Conservation (phyloP, 2,329 filamentous ascomycete species). For the Claviceps paspali region DNA sequence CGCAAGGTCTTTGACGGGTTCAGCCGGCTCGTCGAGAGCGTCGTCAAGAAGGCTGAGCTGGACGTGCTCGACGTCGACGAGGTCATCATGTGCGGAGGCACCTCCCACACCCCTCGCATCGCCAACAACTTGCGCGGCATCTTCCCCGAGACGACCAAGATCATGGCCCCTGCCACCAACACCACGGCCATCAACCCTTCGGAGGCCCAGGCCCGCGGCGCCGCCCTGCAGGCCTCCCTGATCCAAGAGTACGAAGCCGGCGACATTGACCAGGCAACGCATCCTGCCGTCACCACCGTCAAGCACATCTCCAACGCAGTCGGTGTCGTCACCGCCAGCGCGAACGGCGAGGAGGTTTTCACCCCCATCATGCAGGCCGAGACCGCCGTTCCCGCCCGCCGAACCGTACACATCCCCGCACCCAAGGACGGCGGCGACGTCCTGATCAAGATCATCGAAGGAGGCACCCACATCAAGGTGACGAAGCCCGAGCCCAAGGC, state of each 20-base stretch:
- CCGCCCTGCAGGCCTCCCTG: slow-evolving; percentile 86
- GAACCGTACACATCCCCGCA: slow-evolving; percentile 62
- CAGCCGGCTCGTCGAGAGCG: slow-evolving; percentile 69
- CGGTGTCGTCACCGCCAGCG: slow-evolving; percentile 57
- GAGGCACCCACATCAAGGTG: slow-evolving; percentile 79
- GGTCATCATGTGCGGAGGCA: slow-evolving; percentile 84
- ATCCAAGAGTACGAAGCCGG: slow-evolving; percentile 88
- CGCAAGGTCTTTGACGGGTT: slow-evolving; percentile 81
- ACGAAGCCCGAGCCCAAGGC: slow-evolving; percentile 71
- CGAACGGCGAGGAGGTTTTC: slow-evolving; percentile 53
- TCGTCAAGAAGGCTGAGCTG: slow-evolving; percentile 79
- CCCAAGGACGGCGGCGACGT: slow-evolving; percentile 77
- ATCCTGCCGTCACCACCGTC: slow-evolving; percentile 86
- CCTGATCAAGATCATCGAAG: slow-evolving; percentile 77
- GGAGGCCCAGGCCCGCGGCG: slow-evolving; percentile 75
- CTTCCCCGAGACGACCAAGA: slow-evolving; percentile 65
- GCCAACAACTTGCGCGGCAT: slow-evolving; percentile 62
- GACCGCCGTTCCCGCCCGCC: slow-evolving; percentile 78
- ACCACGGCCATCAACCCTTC: slow-evolving; percentile 78
- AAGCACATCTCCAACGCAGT: slow-evolving; percentile 82
- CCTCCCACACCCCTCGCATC: slow-evolving; percentile 85
- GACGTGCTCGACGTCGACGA: slow-evolving; percentile 89
- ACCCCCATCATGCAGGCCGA: slow-evolving; percentile 68
- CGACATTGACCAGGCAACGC: slow-evolving; percentile 90
- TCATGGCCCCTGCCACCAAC: slow-evolving; percentile 72